These are phyloP conservation scores for Pittosporum tobira DNA, from an alignment of 129 eudicot species.

Conservation along the genomic window DNA sequence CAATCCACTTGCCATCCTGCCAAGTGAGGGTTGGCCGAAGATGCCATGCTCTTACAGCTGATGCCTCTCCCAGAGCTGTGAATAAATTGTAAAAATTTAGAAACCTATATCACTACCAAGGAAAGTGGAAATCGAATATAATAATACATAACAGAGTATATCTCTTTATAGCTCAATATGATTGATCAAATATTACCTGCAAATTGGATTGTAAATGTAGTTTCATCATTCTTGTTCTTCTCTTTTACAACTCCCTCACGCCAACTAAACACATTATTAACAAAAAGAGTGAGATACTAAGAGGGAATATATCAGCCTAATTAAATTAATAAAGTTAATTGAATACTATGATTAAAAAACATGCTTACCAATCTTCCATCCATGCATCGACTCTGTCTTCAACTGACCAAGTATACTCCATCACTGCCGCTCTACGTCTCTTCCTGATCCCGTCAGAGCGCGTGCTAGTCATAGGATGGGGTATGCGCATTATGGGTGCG, in stretches of 20 bases:
- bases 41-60: conserved; percentile 64
- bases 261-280: conserved; percentile 55
- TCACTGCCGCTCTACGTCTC: conserved; percentile 64
- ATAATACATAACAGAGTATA: background rate
- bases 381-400: conserved; percentile 90
- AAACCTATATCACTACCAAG: background rate
- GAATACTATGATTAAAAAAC: background rate
- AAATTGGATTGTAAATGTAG: conserved; percentile 57
- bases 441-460: conserved; percentile 59
- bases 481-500: conserved; percentile 61
- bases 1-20: conserved; percentile 78
- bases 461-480: conserved; percentile 50
- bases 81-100: background rate
- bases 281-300: background rate
- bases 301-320: background rate
- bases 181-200: conserved; percentile 50
- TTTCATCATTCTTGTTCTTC: conserved; percentile 53
- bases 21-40: conserved; percentile 66
- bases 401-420: conserved; percentile 57
- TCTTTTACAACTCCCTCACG: conserved; percentile 78
- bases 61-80: conserved; percentile 60
- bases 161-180: background rate
- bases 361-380: conserved; percentile 65
- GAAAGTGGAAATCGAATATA: background rate
- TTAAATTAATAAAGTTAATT: background rate